Conservation (phyloP, 768 basidiomycete genomes). For the Leccinellum albellum region DNA sequence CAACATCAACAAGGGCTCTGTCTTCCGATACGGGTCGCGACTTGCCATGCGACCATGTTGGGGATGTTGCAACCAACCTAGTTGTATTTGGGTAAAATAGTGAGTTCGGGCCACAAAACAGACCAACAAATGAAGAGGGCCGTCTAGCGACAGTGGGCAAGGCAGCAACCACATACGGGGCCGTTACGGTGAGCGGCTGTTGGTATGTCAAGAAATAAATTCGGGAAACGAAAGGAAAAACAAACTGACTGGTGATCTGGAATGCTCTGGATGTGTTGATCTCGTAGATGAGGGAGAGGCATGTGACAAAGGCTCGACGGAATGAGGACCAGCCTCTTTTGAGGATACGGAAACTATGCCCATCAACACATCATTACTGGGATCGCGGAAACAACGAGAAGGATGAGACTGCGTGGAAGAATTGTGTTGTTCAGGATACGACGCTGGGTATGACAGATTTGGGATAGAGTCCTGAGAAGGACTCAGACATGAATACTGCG, state of each 20-base stretch:
- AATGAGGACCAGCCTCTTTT: constrained; percentile 27
- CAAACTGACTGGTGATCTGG: constrained; percentile 31
- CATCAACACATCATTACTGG: constrained; percentile 38
- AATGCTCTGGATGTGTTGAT: constrained; percentile 38
- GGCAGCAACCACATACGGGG: too few relatives aligned
- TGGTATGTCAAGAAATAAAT: constrained; percentile 47
- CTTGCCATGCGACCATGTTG: too few relatives aligned
- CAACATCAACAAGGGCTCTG: too few relatives aligned
- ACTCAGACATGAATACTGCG: constrained; percentile 32
- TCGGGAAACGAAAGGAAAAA: constrained; percentile 16
- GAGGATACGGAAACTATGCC: constrained; percentile 28
- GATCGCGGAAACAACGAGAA: constrained; percentile 51
- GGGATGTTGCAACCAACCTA: too few relatives aligned
- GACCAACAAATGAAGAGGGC: too few relatives aligned
- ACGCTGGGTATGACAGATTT: constrained; percentile 37
- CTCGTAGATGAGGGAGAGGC: constrained; percentile 42
- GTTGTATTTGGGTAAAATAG: too few relatives aligned
- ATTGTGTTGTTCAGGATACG: constrained; percentile 23
- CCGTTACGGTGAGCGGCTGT: constrained; percentile 56
- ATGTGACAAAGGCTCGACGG: constrained; percentile 29
- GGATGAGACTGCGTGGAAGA: constrained; percentile 20
- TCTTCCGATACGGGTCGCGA: too few relatives aligned
- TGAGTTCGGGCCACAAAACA: too few relatives aligned
- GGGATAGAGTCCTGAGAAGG: constrained; percentile 30
- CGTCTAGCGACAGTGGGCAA: too few relatives aligned